phyloP scores from a whole-genome alignment of 2,329 filamentous ascomycete species.

The Cryphonectria parasitica region DNA sequence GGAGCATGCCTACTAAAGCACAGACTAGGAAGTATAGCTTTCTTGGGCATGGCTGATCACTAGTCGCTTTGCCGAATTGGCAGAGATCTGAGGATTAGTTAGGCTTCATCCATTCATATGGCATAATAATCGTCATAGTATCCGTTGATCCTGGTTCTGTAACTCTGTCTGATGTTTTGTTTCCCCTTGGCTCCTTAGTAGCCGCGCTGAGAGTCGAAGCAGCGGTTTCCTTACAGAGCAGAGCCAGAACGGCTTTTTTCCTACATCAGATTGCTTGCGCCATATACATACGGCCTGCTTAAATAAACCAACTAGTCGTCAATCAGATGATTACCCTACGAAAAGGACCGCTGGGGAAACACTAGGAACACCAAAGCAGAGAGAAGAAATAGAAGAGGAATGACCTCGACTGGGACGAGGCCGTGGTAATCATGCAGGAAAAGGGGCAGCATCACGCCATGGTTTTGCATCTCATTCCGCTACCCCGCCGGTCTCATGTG shows the following conservation, averaged over 20 bases:
- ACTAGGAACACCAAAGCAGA: neutral
- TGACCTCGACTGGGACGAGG: conserved; percentile 9
- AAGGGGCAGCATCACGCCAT: neutral
- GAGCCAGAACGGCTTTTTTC: neutral
- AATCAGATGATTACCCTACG: neutral
- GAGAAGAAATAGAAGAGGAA: too few species aligned
- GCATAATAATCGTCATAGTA: neutral
- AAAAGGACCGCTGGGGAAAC: neutral
- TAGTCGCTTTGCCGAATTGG: neutral
- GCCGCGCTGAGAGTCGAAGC: neutral
- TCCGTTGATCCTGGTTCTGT: neutral
- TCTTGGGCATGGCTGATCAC: neutral
- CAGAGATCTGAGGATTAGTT: neutral
- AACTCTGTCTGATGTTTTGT: neutral
- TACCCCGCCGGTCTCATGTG: neutral
- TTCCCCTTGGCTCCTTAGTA: neutral
- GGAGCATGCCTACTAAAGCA: neutral
- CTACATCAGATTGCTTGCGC: neutral
- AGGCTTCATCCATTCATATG: neutral
- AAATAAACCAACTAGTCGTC: neutral
- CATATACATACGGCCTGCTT: neutral
- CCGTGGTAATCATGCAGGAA: neutral
- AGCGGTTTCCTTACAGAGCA: neutral
- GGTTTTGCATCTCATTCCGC: neutral
- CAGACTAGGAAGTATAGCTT: neutral